A percentile compares a stretch with the other conserved stretches of the same genome.
phyloP scores from a whole-genome alignment of 495 filamentous ascomycete species.

The Aspergillus incahuasiensis region DNA sequence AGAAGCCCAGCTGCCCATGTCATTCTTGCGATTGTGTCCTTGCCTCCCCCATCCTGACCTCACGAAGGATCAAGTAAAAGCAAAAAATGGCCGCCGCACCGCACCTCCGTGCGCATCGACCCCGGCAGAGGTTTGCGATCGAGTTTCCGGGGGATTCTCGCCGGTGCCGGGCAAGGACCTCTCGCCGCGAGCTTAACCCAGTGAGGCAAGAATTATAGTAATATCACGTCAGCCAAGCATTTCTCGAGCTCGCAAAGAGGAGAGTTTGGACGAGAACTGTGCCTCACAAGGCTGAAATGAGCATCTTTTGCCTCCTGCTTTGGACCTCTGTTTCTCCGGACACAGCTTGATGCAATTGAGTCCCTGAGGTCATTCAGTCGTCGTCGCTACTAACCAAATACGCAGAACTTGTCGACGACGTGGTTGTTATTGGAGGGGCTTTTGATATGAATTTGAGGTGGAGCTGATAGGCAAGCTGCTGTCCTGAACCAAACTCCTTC shows the following conservation, averaged over 20 bases:
- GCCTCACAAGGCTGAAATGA: conserved; percentile 9
- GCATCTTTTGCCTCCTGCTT: neutral
- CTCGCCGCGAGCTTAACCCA: conserved; percentile 12
- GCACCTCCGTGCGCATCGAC: conserved; percentile 29
- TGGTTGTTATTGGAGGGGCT: neutral
- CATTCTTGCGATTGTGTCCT: neutral
- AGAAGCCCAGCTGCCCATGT: neutral
- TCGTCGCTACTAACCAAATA: neutral
- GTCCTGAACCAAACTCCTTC: neutral
- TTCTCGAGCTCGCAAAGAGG: neutral
- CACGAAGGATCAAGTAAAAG: neutral
- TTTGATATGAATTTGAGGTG: conserved; percentile 10
- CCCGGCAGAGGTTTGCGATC: conserved; percentile 15
- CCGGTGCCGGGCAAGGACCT: conserved; percentile 20
- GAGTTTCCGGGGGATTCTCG: conserved; percentile 39
- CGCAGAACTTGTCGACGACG: neutral
- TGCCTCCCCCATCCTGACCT: neutral
- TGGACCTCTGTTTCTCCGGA: neutral
- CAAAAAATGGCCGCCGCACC: conserved; percentile 23
- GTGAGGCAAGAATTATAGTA: conserved; percentile 8
- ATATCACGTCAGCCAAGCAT: conserved; percentile 33
- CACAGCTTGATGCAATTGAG: neutral
- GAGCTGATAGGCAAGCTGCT: conserved; percentile 8
- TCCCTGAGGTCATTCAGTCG: neutral
- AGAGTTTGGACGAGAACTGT: conserved; percentile 4